phyloP scores from a whole-genome alignment of 192 early-diverging fungal species.

The Coemansia erecta region DNA sequence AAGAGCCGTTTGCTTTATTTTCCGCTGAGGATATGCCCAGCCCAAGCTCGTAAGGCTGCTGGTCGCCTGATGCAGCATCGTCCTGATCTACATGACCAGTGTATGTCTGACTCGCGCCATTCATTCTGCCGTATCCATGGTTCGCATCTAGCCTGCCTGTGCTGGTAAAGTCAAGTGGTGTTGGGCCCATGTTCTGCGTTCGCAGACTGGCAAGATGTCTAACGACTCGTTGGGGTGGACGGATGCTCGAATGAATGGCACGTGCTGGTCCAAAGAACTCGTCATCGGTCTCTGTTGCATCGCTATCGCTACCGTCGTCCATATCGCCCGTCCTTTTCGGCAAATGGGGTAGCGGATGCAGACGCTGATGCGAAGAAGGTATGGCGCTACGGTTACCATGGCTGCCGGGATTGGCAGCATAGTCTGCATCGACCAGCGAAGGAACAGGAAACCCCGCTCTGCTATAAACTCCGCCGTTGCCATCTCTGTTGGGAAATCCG shows the following conservation, averaged over 20 bases:
- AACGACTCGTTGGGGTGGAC: conserved; percentile 37
- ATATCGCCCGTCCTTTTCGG: neutral
- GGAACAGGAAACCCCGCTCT: neutral
- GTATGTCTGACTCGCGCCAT: conserved; percentile 10
- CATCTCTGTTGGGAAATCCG: neutral
- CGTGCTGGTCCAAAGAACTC: conserved; percentile 38
- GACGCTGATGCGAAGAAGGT: too few relatives aligned
- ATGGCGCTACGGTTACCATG: neutral
- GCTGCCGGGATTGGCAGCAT: neutral
- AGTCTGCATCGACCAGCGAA: neutral
- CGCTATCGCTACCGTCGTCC: conserved; percentile 17
- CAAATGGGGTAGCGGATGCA: neutral
- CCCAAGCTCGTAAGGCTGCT: conserved; percentile 13
- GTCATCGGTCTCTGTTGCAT: conserved; percentile 51
- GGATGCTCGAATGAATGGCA: conserved; percentile 35
- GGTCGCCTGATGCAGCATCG: neutral
- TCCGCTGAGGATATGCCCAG: conserved; percentile 25
- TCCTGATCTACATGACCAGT: conserved; percentile 20
- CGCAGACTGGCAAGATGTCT: conserved; percentile 41
- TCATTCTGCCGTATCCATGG: neutral
- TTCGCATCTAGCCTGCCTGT: neutral
- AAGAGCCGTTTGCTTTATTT: neutral
- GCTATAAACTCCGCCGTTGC: neutral
- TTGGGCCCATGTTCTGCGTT: conserved; percentile 19
- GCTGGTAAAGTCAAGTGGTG: conserved; percentile 15